phyloP scores from a whole-genome alignment of 345 rosid species.

The Viola odorata region DNA sequence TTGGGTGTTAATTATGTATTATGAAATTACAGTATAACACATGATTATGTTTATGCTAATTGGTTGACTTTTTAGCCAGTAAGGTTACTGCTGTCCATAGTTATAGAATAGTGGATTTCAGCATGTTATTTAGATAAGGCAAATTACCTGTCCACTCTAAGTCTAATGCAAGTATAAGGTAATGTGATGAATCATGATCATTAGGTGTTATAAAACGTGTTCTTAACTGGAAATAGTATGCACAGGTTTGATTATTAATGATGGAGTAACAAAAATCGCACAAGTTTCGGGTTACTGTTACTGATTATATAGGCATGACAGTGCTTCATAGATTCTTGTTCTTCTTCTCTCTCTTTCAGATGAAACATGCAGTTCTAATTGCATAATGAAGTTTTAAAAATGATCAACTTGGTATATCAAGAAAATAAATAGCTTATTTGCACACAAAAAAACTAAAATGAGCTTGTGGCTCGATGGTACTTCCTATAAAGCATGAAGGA shows the following conservation, averaged over 20 bases:
- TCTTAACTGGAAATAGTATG: background rate
- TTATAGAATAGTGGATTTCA: background rate
- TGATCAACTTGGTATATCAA: too few relatives aligned
- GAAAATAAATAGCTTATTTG: too few relatives aligned
- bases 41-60: constrained; percentile 2
- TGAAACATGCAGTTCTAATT: too few relatives aligned
- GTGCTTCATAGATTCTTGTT: too few relatives aligned
- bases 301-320: too few relatives aligned
- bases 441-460: too few relatives aligned
- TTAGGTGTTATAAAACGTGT: background rate
- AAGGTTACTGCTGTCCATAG: constrained; percentile 7
- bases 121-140: background rate
- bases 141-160: background rate
- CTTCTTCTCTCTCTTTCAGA: too few relatives aligned
- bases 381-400: too few relatives aligned
- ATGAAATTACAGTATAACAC: background rate
- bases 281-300: too few relatives aligned
- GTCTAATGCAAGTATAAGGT: background rate
- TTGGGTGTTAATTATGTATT: background rate
- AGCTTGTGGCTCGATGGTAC: too few relatives aligned
- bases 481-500: too few relatives aligned
- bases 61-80: constrained; percentile 26
- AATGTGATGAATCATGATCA: background rate
- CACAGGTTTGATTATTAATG: background rate
- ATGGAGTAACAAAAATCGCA: too few relatives aligned